Evolutionary conservation across 139 green algal genomes (phyloP), one percentile per base, ranked within the genome.

Genomic region (Auxenochlorella pyrenoidosa): DNA sequence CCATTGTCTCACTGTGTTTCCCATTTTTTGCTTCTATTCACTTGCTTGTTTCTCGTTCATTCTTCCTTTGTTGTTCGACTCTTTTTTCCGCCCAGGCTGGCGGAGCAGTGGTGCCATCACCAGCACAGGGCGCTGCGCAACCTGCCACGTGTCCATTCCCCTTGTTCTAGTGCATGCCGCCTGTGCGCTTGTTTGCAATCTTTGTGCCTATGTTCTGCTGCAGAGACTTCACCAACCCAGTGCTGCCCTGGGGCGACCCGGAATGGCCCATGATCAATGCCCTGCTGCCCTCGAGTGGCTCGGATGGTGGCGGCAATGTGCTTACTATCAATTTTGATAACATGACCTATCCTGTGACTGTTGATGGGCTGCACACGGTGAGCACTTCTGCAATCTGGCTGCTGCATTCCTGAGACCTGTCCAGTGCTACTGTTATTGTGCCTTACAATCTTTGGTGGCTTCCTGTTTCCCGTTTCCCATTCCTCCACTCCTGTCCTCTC

Each of bases 291-390:
- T 21, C 75, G 68, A 36, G 36, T 36, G 76, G 43, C 28, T 13
- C 71, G 5, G 84, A 75, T 28, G 47, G 40, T 1, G 32, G 41
- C 40, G n/a, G 24, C 54, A 75, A 81, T 63, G 79, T 83, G 41
- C 26, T 54, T 70, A 71, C 24, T 36, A 24, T 94, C 60, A 83
- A 92, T 83, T 90, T 96, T 79, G 93, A 96, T 81, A 91, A 93
- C 34, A 89, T 90, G 84, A 89, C 87, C 24, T 96, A 96, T 75
- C 89, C 90, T 0, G 90, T 95, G 4, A 95, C 90, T 28, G 85
- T 96, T n/a, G 93, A 96, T 3, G 87, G 91, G 24, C 77, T 96
- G n/a, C 91, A 95, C 81, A 95, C 93, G n/a, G 93, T 95, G 12
- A 71, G 79, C 38, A 15, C 30, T 24, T n/a, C 15, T 13, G 3